Percentiles rank a stretch among this genome's conserved stretches.
phyloP scores from a whole-genome alignment of 73 alveolate genomes.

The Stentor coeruleus region DNA sequence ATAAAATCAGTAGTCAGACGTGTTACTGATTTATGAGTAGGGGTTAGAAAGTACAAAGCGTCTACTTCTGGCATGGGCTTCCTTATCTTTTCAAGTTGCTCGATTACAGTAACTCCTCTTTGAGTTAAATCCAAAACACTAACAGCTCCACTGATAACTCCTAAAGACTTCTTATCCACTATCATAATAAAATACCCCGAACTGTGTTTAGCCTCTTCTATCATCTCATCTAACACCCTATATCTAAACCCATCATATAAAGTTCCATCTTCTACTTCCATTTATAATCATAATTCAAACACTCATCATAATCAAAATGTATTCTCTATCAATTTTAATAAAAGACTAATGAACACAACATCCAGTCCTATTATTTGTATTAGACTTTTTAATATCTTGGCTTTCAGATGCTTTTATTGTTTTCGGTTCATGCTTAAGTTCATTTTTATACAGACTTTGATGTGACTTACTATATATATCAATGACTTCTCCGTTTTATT shows the following conservation, averaged over 20 bases:
- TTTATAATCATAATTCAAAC: not conserved
- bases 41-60: slow-evolving; percentile 9
- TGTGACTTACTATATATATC: no score
- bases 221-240: not conserved
- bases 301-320: no score
- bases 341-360: no score
- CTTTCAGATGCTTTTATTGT: no score
- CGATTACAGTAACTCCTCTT: slow-evolving; percentile 18
- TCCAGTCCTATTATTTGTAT: no score
- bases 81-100: slow-evolving; percentile 16
- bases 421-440: no score
- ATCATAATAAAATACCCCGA: not conserved
- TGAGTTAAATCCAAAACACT: slow-evolving; percentile 19
- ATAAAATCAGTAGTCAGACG: not conserved
- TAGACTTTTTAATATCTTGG: no score
- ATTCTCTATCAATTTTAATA: no score
- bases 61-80: slow-evolving; percentile 26
- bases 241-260: not conserved
- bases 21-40: not conserved
- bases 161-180: not conserved
- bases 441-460: no score
- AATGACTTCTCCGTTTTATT: no score
- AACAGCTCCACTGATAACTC: not conserved
- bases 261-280: not conserved
- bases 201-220: not conserved